Conservation (phyloP, 2,329 filamentous ascomycete genomes). For the Pseudogymnoascus sp. region DNA sequence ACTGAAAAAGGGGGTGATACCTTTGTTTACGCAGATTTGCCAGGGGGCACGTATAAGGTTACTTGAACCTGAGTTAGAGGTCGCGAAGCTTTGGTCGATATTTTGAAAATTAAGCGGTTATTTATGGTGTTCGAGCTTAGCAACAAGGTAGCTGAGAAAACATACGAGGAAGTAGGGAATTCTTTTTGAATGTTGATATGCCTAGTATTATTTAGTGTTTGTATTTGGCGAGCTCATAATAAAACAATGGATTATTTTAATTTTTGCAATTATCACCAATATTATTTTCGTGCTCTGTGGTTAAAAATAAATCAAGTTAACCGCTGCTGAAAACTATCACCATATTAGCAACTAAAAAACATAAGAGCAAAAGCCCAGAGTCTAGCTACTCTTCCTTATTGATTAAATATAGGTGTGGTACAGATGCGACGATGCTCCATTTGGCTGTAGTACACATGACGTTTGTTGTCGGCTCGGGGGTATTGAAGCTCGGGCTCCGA, state of each 20-base stretch:
- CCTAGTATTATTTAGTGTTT: background rate
- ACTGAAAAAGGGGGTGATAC: background rate
- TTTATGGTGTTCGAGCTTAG: background rate
- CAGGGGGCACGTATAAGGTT: background rate
- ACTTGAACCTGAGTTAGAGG: background rate
- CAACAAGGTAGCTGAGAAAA: background rate
- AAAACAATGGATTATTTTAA: background rate
- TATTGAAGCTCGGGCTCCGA: conserved; percentile 11
- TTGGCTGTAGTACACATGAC: background rate
- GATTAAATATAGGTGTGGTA: background rate
- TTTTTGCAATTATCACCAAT: background rate
- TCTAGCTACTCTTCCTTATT: too few species aligned
- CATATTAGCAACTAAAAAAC: background rate
- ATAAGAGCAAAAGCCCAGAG: background rate
- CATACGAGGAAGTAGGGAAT: background rate
- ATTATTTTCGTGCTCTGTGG: background rate
- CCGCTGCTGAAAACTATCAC: background rate
- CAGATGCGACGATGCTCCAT: background rate
- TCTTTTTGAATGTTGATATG: background rate
- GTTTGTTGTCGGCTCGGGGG: background rate
- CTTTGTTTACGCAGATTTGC: background rate
- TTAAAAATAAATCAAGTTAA: background rate
- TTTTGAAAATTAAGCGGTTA: background rate
- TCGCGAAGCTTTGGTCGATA: background rate
- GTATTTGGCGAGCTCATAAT: too few species aligned